Evolutionary conservation across 2,329 filamentous ascomycete species (phyloP).

Genomic region (Pseudogymnoascus sp.): DNA sequence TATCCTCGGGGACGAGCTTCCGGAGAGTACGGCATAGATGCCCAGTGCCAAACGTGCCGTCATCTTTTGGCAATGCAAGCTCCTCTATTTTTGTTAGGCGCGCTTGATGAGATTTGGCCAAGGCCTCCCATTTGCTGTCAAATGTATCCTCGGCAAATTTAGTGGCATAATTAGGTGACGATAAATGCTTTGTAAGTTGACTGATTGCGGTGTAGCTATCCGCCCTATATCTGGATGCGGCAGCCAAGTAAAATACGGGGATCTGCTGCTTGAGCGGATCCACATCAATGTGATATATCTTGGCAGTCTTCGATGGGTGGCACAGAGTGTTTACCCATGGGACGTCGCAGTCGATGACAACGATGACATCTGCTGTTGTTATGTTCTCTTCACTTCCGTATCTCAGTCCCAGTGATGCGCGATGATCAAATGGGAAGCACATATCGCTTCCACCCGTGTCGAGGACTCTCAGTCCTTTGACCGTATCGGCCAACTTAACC

Average conservation of each 20-base stretch:
- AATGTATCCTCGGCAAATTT: constrained; percentile 32
- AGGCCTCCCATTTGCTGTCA: constrained; percentile 40
- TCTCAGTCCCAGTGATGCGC: constrained; percentile 58
- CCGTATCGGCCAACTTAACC: constrained; percentile 56
- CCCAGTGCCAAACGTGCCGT: constrained; percentile 51
- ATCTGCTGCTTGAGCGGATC: constrained; percentile 64
- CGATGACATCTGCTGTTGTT: constrained; percentile 68
- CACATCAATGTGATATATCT: constrained; percentile 56
- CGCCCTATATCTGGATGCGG: constrained; percentile 56
- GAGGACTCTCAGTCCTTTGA: constrained; percentile 62
- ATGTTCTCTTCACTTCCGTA: constrained; percentile 69
- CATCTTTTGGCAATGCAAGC: constrained; percentile 46
- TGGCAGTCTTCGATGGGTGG: constrained; percentile 42
- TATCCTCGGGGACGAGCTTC: constrained; percentile 49
- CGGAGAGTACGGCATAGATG: constrained; percentile 41
- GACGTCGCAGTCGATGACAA: constrained; percentile 79
- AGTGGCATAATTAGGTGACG: constrained; percentile 34
- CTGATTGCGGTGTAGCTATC: constrained; percentile 56
- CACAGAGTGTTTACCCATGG: constrained; percentile 83
- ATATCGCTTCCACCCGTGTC: constrained; percentile 74
- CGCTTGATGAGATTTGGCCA: constrained; percentile 49
- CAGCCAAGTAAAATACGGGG: constrained; percentile 63
- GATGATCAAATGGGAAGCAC: constrained; percentile 68
- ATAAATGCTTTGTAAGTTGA: constrained; percentile 59
- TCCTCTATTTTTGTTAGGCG: constrained; percentile 50